Conservation (phyloP, 352 stramenopile genomes). For the Phytopythium delawarense region DNA sequence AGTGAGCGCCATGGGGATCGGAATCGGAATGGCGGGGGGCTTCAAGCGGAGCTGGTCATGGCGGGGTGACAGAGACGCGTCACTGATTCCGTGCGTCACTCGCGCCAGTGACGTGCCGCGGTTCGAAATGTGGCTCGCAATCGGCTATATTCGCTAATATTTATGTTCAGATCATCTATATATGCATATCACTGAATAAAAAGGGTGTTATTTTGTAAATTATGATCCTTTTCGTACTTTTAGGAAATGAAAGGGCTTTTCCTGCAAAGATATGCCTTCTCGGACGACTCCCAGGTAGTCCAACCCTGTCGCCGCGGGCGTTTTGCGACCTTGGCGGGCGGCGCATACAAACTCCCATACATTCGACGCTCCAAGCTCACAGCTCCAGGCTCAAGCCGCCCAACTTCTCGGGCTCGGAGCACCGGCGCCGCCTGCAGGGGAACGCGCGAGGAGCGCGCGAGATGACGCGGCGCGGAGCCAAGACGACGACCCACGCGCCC, state of each 20-base stretch:
- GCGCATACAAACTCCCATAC: not conserved
- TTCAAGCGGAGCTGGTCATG: constrained; percentile 3
- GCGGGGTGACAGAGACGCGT: constrained; percentile 9
- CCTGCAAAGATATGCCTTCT: not conserved
- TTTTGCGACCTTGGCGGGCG: constrained; percentile 5
- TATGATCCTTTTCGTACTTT: not conserved
- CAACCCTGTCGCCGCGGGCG: not conserved
- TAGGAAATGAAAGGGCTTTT: not conserved
- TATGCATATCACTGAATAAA: too few species aligned
- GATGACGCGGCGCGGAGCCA: constrained; percentile 56
- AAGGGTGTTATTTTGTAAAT: too few species aligned
- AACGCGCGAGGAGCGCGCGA: not conserved
- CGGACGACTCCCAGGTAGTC: not conserved
- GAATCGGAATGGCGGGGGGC: not conserved
- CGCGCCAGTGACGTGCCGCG: not conserved
- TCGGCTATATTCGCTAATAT: too few species aligned
- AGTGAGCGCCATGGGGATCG: not conserved
- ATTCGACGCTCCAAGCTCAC: too few species aligned
- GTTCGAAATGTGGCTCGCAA: not conserved
- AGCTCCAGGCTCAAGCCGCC: not conserved
- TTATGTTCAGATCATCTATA: too few species aligned
- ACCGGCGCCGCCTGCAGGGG: not conserved
- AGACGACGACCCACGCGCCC: constrained; percentile 44
- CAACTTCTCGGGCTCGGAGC: not conserved
- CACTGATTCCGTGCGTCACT: not conserved